Evolutionary conservation across 2,329 filamentous ascomycete species (phyloP), one percentile per base, ranked within the genome.

Genomic region (Pyrenophora tritici-repentis): DNA sequence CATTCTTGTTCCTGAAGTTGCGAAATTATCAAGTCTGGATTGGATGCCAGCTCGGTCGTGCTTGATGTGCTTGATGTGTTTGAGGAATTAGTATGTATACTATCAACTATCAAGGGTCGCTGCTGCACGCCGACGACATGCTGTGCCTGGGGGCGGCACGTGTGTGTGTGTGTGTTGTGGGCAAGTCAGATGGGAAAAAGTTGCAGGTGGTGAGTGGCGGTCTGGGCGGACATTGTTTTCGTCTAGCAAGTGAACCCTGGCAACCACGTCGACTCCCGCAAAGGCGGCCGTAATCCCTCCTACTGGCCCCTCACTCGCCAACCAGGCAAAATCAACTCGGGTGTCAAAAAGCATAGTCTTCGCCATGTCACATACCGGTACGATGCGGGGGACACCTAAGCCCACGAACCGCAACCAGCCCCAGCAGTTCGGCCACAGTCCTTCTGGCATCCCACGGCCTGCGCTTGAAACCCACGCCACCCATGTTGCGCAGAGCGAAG

Each of bases 371-470:
- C 75, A 79, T 65, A 78, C 81, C 48, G 83, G 84, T 62, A 89
- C 87, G 51, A 80, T 87, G 75, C 83, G 88, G 78, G 86, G 86
- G 64, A 90, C 87, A 56, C 87, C 88, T 64, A 88, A 87, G 55
- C 87, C 88, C 63, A 88, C 87, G 75, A 66, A 76, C 62, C 82
- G 86, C 65, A 83, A 81, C 61, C 76, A 62, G 77, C 84, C 55
- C 38, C 59, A 54, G 50, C 61, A 53, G 83, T 87, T 86, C 72
- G 74, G 75, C 71, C 84, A 81, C 74, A 87, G 84, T 73, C 85
- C 79, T 52, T 91, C 88, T 42, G 81, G 77, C 68, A 91, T 91
- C 69, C 88, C 88, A 63, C 83, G 89, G 66, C 89, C 89, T 43
- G 84, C 89, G 42, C 79, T 85, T 58, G 89, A 91, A 52, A 78